Evolutionary conservation across 192 early-diverging fungal species (phyloP).

Genomic region (Phlyctochytrium planicorne): DNA sequence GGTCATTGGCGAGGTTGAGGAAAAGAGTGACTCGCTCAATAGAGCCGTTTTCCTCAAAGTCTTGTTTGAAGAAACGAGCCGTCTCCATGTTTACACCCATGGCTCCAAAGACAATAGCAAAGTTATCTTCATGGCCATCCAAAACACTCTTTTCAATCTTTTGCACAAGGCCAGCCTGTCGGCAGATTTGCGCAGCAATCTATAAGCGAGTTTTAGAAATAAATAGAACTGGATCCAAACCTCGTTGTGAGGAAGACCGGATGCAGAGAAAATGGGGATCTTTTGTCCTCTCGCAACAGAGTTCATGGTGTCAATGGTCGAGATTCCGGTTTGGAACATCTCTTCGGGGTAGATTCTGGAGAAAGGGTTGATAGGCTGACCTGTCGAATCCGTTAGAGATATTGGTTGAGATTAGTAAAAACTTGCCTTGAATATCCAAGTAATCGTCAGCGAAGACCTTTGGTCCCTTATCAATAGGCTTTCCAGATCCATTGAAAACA

Average conservation of each 20-base stretch:
- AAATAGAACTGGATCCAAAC: constrained; percentile 38
- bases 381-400: too few relatives aligned
- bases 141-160: constrained; percentile 87
- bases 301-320: constrained; percentile 99
- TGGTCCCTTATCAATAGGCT: constrained; percentile 98
- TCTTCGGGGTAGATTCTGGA: constrained; percentile 99
- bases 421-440: constrained; percentile 85
- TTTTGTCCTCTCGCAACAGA: constrained; percentile 99
- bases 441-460: constrained; percentile 99
- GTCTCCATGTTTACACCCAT: constrained; percentile 99
- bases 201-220: constrained; percentile 24
- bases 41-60: constrained; percentile 99
- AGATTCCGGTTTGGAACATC: constrained; percentile 99
- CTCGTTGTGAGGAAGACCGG: constrained; percentile 98
- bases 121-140: constrained; percentile 98
- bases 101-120: constrained; percentile 98
- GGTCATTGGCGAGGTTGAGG: constrained; percentile 99
- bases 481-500: constrained; percentile 99
- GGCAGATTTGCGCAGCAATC: constrained; percentile 99
- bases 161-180: constrained; percentile 96
- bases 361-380: constrained; percentile 98
- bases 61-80: constrained; percentile 99
- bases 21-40: constrained; percentile 98
- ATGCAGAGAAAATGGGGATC: constrained; percentile 99
- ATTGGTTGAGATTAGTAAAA: neutral